These are phyloP conservation scores for Teratosphaeria epicoccoides DNA, from an alignment of 2,329 filamentous ascomycete species.

Conservation along the genomic window DNA sequence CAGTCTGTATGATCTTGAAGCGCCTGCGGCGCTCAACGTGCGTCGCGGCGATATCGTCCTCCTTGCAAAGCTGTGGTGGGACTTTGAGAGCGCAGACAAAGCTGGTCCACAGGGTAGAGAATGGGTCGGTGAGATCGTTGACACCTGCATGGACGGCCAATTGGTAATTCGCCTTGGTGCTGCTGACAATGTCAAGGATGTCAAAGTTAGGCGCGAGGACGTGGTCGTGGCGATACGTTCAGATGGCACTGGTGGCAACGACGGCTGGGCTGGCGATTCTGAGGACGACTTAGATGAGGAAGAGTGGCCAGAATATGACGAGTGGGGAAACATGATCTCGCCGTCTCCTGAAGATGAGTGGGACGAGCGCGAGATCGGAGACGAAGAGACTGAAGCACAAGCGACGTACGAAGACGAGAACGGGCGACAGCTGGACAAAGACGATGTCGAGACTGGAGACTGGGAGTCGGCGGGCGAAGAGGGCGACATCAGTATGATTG, in stretches of 20 bases:
- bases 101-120: slow-evolving; percentile 19
- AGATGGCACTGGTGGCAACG: slow-evolving; percentile 17
- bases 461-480: slow-evolving; percentile 28
- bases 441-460: slow-evolving; percentile 34
- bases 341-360: background rate
- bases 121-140: slow-evolving; percentile 49
- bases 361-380: background rate
- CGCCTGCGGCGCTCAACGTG: slow-evolving; percentile 39
- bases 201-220: slow-evolving; percentile 39
- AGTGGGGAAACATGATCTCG: background rate
- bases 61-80: slow-evolving; percentile 25
- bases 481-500: slow-evolving; percentile 14
- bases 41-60: slow-evolving; percentile 45
- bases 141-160: slow-evolving; percentile 42
- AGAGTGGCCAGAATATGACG: slow-evolving; percentile 11
- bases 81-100: background rate
- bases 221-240: slow-evolving; percentile 39
- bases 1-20: slow-evolving; percentile 48
- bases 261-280: slow-evolving; percentile 11
- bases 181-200: slow-evolving; percentile 38
- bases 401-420: slow-evolving; percentile 35
- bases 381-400: slow-evolving; percentile 6
- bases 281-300: slow-evolving; percentile 22
- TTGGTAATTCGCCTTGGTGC: slow-evolving; percentile 45
- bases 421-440: slow-evolving; percentile 32